Conservation (phyloP, 2,329 filamentous ascomycete species). For the Sclerotinia subarctica region DNA sequence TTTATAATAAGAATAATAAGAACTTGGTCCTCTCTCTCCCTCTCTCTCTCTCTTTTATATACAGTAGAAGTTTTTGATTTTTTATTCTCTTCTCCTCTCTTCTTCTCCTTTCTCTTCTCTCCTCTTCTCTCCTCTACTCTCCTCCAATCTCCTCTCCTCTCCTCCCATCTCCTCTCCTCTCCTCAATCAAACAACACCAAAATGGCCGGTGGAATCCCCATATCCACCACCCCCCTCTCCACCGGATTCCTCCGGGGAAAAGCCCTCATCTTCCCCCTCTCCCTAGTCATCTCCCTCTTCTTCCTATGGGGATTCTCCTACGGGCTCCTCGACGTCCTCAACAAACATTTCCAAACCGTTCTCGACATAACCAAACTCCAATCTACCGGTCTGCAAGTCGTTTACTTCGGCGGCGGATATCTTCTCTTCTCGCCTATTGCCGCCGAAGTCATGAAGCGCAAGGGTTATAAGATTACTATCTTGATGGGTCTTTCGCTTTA, state of each 20-base stretch:
- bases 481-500: constrained; percentile 73
- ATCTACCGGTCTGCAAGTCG: constrained; percentile 64
- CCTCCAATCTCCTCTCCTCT: not conserved
- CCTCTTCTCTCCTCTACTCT: not conserved
- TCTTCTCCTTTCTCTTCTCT: not conserved
- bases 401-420: constrained; percentile 70
- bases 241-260: constrained; percentile 42
- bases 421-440: constrained; percentile 66
- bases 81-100: not conserved
- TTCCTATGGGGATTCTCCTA: constrained; percentile 89
- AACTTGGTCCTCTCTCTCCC: not conserved
- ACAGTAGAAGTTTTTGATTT: not conserved
- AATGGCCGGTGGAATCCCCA: constrained; percentile 45
- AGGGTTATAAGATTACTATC: constrained; percentile 75
- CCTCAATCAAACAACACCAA: constrained; percentile 20
- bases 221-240: constrained; percentile 39
- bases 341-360: constrained; percentile 64
- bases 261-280: constrained; percentile 48
- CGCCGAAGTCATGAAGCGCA: constrained; percentile 66
- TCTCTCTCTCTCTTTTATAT: not conserved
- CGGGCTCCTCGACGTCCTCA: constrained; percentile 78
- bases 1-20: not conserved
- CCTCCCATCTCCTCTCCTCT: not conserved
- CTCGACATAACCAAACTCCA: constrained; percentile 58
- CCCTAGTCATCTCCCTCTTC: constrained; percentile 71